These are phyloP conservation scores for Lenzites betulinus DNA, from an alignment of 768 basidiomycete genomes.

Conservation along the genomic window DNA sequence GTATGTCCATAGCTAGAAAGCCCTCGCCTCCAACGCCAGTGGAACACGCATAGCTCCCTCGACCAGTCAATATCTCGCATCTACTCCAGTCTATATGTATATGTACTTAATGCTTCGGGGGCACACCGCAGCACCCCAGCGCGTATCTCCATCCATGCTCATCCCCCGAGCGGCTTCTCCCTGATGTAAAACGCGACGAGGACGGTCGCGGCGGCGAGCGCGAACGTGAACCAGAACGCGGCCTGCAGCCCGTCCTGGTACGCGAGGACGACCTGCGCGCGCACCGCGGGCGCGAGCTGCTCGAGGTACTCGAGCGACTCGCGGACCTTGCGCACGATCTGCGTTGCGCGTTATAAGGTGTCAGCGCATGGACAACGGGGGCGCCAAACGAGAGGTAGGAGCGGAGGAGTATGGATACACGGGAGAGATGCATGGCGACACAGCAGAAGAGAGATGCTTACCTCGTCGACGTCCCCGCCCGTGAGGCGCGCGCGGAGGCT, in stretches of 20 bases:
- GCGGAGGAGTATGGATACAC: not conserved
- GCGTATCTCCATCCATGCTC: not conserved
- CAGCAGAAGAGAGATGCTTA: constrained; percentile 23
- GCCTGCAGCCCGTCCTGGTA: constrained; percentile 47
- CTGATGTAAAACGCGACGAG: constrained; percentile 54
- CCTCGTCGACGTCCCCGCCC: constrained; percentile 51
- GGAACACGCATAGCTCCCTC: too few relatives aligned
- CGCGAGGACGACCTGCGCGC: constrained; percentile 30
- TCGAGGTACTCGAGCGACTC: constrained; percentile 38
- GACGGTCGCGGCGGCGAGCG: constrained; percentile 42
- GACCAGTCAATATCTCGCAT: too few relatives aligned
- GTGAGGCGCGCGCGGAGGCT: constrained; percentile 44
- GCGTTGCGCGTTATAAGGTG: not conserved
- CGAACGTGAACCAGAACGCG: constrained; percentile 50
- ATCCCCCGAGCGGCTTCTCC: constrained; percentile 41
- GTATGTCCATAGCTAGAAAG: too few relatives aligned
- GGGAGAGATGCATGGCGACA: not conserved
- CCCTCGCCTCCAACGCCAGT: too few relatives aligned
- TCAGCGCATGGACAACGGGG: too few relatives aligned
- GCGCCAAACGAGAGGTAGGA: too few relatives aligned
- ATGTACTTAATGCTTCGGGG: not conserved
- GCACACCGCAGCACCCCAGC: not conserved
- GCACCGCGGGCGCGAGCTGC: constrained; percentile 31
- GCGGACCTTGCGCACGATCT: constrained; percentile 37
- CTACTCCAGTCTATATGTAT: too few relatives aligned